These are phyloP conservation scores for Salicornia ramosissima DNA, from an alignment of 148 eudicot species.

Conservation along the genomic window DNA sequence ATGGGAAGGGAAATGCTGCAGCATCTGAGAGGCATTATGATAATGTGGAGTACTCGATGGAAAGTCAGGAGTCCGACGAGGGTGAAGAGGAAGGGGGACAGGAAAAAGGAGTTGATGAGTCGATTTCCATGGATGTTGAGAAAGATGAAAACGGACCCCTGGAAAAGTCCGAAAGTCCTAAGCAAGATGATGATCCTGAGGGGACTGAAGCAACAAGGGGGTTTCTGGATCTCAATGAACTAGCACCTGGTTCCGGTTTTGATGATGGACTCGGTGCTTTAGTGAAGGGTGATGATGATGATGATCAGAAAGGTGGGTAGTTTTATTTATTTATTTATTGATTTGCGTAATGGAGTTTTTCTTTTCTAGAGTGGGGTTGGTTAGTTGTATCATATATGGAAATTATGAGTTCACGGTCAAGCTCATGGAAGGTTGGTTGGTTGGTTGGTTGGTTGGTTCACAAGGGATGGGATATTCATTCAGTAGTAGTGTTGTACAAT, in stretches of 20 bases:
- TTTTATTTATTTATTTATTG: not conserved
- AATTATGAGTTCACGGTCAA: conserved; percentile 4
- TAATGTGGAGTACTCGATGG: conserved; percentile 45
- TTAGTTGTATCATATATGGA: conserved; percentile 14
- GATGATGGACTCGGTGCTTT: conserved; percentile 66
- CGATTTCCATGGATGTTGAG: conserved; percentile 31
- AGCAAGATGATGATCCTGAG: conserved; percentile 42
- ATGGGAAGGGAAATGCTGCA: conserved; percentile 38
- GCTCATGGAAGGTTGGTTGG: too few species aligned
- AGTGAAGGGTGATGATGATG: conserved; percentile 59
- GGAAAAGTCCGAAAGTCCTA: conserved; percentile 31
- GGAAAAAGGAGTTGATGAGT: conserved; percentile 31
- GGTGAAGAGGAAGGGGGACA: conserved; percentile 31
- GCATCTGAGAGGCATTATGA: conserved; percentile 40
- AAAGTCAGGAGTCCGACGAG: conserved; percentile 55
- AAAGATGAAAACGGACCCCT: conserved; percentile 25
- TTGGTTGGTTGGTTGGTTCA: too few species aligned
- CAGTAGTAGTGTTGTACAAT: too few species aligned
- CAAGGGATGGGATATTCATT: too few species aligned
- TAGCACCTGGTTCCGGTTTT: conserved; percentile 82
- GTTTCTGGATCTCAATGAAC: conserved; percentile 85
- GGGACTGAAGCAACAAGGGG: conserved; percentile 40
- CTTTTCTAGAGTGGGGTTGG: conserved; percentile 9
- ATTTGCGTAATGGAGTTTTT: too few species aligned
- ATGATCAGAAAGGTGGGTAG: conserved; percentile 37